Evolutionary conservation across 176 grass and related monocot species (phyloP).

Genomic region (Olyra latifolia): DNA sequence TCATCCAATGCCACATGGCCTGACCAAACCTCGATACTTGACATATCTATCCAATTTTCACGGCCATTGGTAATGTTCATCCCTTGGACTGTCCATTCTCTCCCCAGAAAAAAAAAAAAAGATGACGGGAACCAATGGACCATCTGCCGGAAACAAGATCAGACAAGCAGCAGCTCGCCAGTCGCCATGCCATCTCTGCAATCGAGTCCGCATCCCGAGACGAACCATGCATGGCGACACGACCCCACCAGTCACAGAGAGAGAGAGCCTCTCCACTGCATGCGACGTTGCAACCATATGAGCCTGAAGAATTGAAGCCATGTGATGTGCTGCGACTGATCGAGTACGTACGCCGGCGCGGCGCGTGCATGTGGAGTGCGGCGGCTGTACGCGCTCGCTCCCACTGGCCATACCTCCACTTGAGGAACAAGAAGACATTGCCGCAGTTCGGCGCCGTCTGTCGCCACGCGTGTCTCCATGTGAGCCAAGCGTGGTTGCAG

Average conservation of each 20-base stretch:
- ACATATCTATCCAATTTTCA: conserved; percentile 8
- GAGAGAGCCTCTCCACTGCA: no score
- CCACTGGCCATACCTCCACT: not conserved
- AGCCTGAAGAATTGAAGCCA: not conserved
- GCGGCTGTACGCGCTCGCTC: conserved; percentile 14
- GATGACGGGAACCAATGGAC: not conserved
- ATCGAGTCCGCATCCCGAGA: conserved; percentile 6
- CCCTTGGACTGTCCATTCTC: not conserved
- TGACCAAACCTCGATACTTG: not conserved
- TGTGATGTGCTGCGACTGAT: conserved; percentile 26
- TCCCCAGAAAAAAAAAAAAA: not conserved
- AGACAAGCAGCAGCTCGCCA: not conserved
- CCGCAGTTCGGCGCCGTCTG: not conserved
- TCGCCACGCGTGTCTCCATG: conserved; percentile 19
- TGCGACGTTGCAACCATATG: conserved; percentile 3
- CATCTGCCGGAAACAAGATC: conserved; percentile 8
- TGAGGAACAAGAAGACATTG: conserved; percentile 20
- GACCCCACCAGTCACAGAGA: not conserved
- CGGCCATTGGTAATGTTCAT: not conserved
- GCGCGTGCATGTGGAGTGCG: conserved; percentile 39
- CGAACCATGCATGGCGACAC: not conserved
- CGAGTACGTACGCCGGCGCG: conserved; percentile 7
- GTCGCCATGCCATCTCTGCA: not conserved
- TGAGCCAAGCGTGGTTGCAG: no score
- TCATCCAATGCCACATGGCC: conserved; percentile 23